A percentile compares a stretch with the other conserved stretches of the same genome.
These are phyloP conservation scores for Debaryomyces robertsiae DNA, from an alignment of 1,139 yeast species.

Conservation along the genomic window DNA sequence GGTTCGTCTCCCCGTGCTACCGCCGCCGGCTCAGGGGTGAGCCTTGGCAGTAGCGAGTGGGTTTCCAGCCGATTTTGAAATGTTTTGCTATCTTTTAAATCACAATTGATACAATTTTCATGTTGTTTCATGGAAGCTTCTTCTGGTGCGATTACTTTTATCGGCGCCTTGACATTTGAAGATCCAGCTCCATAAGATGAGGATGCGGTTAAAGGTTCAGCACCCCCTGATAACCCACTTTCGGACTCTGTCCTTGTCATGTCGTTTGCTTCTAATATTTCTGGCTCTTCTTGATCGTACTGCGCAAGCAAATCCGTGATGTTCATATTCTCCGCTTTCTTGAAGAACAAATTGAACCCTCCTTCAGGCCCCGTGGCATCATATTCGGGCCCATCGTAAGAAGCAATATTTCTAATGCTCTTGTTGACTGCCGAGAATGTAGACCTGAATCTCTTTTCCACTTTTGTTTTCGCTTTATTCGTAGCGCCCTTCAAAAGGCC, in stretches of 20 bases:
- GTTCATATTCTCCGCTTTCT: slow-evolving; percentile 4
- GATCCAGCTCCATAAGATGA: not conserved
- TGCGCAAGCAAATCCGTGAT: slow-evolving; percentile 3
- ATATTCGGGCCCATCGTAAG: slow-evolving; percentile 4
- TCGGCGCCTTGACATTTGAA: slow-evolving; percentile 7
- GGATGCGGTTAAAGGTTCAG: not conserved
- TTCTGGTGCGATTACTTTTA: slow-evolving; percentile 3
- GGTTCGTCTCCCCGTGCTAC: slow-evolving; percentile 1
- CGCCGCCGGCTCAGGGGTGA: not conserved
- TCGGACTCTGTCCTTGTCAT: not conserved
- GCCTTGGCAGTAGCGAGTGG: not conserved
- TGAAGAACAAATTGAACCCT: slow-evolving; percentile 14
- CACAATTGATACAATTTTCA: not conserved
- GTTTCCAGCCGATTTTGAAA: not conserved
- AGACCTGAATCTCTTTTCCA: slow-evolving; percentile 17
- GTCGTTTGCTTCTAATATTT: not conserved
- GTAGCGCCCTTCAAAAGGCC: slow-evolving; percentile 19
- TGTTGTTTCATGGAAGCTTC: not conserved
- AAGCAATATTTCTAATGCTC: slow-evolving; percentile 16
- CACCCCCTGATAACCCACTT: no score
- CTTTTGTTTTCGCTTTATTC: slow-evolving; percentile 18
- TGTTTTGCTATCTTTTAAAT: not conserved
- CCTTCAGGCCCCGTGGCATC: slow-evolving; percentile 6
- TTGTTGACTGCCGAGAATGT: slow-evolving; percentile 18
- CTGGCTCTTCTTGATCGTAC: not conserved